Evolutionary conservation across 1,284 basidiomycete species (phyloP).

Genomic region (Earliella scabrosa): DNA sequence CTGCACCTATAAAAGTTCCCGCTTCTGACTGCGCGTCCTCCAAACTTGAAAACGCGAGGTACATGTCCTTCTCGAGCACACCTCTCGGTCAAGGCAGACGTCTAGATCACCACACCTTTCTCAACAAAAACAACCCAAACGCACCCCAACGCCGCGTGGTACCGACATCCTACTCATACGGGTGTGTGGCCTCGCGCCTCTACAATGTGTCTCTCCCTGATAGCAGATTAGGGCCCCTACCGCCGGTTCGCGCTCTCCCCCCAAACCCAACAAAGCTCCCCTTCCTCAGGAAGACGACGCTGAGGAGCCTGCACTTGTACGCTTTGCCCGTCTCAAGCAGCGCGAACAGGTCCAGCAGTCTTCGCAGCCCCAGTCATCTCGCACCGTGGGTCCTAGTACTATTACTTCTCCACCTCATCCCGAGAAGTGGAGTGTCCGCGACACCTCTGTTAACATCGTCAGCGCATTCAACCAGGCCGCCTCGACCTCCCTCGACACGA

Average conservation of each 20-base stretch:
- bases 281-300: conserved; percentile 38
- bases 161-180: conserved; percentile 69
- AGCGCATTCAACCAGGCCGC: conserved; percentile 77
- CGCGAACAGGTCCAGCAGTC: conserved; percentile 49
- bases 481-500: conserved; percentile 42
- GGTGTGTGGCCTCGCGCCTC: conserved; percentile 46
- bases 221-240: conserved; percentile 56
- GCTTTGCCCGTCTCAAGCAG: conserved; percentile 57
- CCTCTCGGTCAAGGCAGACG: conserved; percentile 82
- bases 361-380: conserved; percentile 40
- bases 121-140: conserved; percentile 56
- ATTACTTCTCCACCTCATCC: conserved; percentile 52
- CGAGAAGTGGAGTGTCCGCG: conserved; percentile 71
- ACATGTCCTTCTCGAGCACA: conserved; percentile 85
- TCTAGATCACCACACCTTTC: conserved; percentile 77
- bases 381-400: conserved; percentile 27
- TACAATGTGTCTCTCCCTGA: conserved; percentile 23
- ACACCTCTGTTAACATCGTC: conserved; percentile 85
- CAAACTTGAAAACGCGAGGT: conserved; percentile 34
- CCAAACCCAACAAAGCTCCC: conserved; percentile 44
- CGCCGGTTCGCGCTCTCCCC: conserved; percentile 60
- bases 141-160: conserved; percentile 44
- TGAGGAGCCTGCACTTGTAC: conserved; percentile 51
- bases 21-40: conserved; percentile 7
- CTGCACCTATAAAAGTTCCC: conserved; percentile 2